Evolutionary conservation across 208 protist species (phyloP).

Genomic region (Acanthamoeba lugdunensis): DNA sequence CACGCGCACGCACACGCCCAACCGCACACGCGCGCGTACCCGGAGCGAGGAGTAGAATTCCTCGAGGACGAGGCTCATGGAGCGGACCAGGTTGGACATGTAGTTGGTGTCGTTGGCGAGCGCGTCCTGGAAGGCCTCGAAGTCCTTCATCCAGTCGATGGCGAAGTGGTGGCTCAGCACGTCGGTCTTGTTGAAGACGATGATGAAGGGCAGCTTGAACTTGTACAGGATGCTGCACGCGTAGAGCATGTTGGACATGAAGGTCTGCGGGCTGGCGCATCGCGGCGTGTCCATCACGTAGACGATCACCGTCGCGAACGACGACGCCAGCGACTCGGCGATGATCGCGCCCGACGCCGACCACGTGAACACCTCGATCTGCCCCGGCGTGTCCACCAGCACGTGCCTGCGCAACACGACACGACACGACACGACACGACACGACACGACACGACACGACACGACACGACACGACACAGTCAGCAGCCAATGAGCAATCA

Average conservation of each 20-base stretch:
- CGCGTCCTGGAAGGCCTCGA: slow-evolving; percentile 88
- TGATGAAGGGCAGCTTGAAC: slow-evolving; percentile 95
- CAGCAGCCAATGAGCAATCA: background rate
- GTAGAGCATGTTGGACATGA: slow-evolving; percentile 99
- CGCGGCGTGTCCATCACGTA: slow-evolving; percentile 97
- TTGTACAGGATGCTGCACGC: slow-evolving; percentile 97
- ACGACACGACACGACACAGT: no score
- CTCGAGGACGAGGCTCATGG: slow-evolving; percentile 96
- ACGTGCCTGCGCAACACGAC: slow-evolving; percentile 89
- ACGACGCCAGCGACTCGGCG: slow-evolving; percentile 93
- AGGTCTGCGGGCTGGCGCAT: slow-evolving; percentile 94
- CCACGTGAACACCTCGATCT: slow-evolving; percentile 99
- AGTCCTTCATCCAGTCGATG: slow-evolving; percentile 95
- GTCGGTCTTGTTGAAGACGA: slow-evolving; percentile 98
- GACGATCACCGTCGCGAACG: slow-evolving; percentile 94
- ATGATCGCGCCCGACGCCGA: slow-evolving; percentile 97
- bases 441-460: no score
- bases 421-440: no score
- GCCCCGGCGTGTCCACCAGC: slow-evolving; percentile 98
- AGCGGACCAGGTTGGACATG: slow-evolving; percentile 91
- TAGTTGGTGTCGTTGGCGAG: slow-evolving; percentile 87
- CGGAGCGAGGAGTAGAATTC: slow-evolving; percentile 93
- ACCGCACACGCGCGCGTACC: background rate
- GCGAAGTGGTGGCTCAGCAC: slow-evolving; percentile 90
- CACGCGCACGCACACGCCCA: no score